Percentiles rank a stretch among this genome's conserved stretches.
These are phyloP conservation scores for Candida nemodendra DNA, from an alignment of 805 yeast genomes.

Conservation along the genomic window DNA sequence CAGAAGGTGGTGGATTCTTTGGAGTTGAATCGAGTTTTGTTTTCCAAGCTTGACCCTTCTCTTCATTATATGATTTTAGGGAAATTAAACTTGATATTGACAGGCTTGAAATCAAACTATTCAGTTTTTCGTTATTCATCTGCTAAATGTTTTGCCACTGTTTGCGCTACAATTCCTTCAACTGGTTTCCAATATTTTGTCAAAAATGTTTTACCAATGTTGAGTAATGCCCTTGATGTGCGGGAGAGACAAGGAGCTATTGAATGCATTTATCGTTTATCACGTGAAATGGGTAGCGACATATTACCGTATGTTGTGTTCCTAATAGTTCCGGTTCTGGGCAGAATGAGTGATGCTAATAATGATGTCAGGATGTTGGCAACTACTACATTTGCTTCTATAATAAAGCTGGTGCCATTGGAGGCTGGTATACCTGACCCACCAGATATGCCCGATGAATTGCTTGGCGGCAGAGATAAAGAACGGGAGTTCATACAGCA, in stretches of 20 bases:
- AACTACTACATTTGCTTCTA: constrained; percentile 94
- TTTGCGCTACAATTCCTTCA: constrained; percentile 68
- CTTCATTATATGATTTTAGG: constrained; percentile 52
- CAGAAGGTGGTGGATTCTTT: constrained; percentile 83
- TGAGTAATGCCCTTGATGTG: constrained; percentile 70
- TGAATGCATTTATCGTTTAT: constrained; percentile 84
- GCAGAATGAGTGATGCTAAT: constrained; percentile 96
- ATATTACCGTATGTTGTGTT: constrained; percentile 94
- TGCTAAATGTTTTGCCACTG: constrained; percentile 81
- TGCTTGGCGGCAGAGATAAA: constrained; percentile 84
- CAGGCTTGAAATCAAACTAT: constrained; percentile 61
- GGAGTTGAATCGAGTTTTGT: constrained; percentile 74
- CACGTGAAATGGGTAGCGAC: constrained; percentile 80
- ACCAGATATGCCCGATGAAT: constrained; percentile 78
- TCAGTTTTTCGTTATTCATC: constrained; percentile 88
- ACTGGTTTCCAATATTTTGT: constrained; percentile 76
- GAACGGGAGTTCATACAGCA: constrained; percentile 94
- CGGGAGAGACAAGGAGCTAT: constrained; percentile 89
- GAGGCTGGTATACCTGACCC: constrained; percentile 98
- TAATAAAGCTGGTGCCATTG: constrained; percentile 90
- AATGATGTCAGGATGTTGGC: constrained; percentile 85
- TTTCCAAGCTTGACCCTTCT: constrained; percentile 54
- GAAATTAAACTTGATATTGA: constrained; percentile 49
- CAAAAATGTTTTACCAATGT: constrained; percentile 72
- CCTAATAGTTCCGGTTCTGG: constrained; percentile 92